Base-by-base conservation (phyloP, 1,284 basidiomycete species). In the Boletus hoseneyae region DNA sequence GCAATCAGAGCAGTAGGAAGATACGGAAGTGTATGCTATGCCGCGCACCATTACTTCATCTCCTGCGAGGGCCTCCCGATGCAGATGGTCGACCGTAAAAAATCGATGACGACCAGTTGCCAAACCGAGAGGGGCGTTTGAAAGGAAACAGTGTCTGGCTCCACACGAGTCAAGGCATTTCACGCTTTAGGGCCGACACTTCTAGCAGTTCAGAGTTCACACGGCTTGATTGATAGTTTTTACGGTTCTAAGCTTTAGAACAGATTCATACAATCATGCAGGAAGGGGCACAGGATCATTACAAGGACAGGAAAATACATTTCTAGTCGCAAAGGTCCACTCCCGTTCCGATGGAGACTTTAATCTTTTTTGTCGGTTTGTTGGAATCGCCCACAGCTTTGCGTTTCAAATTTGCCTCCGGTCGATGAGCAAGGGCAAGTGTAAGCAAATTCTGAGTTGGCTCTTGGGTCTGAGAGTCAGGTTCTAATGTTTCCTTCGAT, bases 1-100 rank as follows among this genome's bases (percentile, higher is more conserved):
- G 73, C 76, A 55, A 53, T 62, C 65, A 61, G 71, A 74, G 75
- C 74, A 68, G 73, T 68, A 77, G 80, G 85, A 82, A 85, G 87
- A 90, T 90, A 90, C 86, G 82, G 85, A 83, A 84, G 87, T 80
- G 77, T 77, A 81, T 73, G 76, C 78, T 87, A 87, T 88, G 86
- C 87, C 82, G 67, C 86, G 87, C 87, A 78, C 87, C 83, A 80
- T 83, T 82, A 83, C 61, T 89, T 85, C 79, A 85, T 89, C 85
- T 90, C 83, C 87, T 89, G 86, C 85, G 86, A 88, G 84, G 76
- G 57, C 86, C 87, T 78, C 85, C 67, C 75, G 72, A 77, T 68
- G 66, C 71, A 70, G 65, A 68, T 73, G 80, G 70, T 76, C 80
- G 77, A 68, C 74, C 71, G 77, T 76, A 60, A 62, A 34, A 18